Base-by-base conservation (phyloP, 2,329 filamentous ascomycete genomes). In the Ascochyta koolunga region DNA sequence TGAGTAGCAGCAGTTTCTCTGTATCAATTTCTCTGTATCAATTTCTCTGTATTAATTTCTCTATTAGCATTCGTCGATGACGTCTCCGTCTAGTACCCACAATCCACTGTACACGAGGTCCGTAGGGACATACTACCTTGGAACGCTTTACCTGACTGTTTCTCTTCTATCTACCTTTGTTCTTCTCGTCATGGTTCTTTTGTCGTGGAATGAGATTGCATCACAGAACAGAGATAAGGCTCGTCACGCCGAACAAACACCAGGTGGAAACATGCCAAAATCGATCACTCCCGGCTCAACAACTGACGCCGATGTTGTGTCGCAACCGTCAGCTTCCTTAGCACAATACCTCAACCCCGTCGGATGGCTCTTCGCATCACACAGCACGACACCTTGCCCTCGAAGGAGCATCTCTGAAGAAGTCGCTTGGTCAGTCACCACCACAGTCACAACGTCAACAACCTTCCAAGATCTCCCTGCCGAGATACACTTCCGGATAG, bases 401-500 rank as follows among this genome's bases (percentile, higher is more conserved):
- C 22, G 11, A 27, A 27, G n/a, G 9, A 13, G 8, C 4, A 16
- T 21, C 21, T 15, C 32, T 19, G 5, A 18, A 41, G 11, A 18
- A 21, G 0, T 4, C 15, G 24, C 5, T 5, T 10, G n/a, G 4
- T 9, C 21, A 8, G 25, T 8, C 11, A 11, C 18, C 8, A 2
- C 22, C 13, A 10, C 15, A 6, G 9, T 10, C 8, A 16, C 6
- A 16, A 37, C 3, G 10, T 24, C 32, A 5, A 32, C 4, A 7
- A 37, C 24, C 9, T 50, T 50, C 19, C 25, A 44, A 18, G 10
- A 19, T 5, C 40, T 44, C 4, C 40, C 25, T 5, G 32, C 35
- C 9, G 33, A 50, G 19, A 33, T 50, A 19, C 40, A 50, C 18
- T 44, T 50, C 6, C 40, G 24, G 2, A 44, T 44, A 25, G 48